Percentiles rank a stretch among this genome's conserved stretches.
phyloP scores from a whole-genome alignment of 495 filamentous ascomycete species.

The Aspergillus sparsus region DNA sequence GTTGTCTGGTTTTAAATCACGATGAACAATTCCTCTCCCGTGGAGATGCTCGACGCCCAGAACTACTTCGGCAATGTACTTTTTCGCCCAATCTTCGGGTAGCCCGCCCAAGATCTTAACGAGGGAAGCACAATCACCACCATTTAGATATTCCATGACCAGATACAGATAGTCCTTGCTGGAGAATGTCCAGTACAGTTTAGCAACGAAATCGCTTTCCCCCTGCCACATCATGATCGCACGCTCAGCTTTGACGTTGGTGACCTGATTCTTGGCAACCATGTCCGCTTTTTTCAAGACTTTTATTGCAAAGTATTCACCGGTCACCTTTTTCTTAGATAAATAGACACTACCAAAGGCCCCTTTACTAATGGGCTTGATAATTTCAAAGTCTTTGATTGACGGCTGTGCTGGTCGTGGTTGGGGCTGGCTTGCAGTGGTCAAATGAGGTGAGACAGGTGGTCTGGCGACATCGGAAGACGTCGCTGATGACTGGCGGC shows the following conservation, averaged over 20 bases:
- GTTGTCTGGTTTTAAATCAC: conserved; percentile 96
- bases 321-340: conserved; percentile 96
- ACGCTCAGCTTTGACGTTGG: conserved; percentile 96
- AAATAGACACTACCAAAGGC: conserved; percentile 98
- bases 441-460: conserved; percentile 78
- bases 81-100: conserved; percentile 95
- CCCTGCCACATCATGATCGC: conserved; percentile 99
- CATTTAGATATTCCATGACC: conserved; percentile 99
- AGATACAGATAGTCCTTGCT: conserved; percentile 99
- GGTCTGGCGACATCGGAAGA: conserved; percentile 69
- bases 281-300: conserved; percentile 98
- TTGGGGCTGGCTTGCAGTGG: conserved; percentile 67
- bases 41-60: conserved; percentile 95
- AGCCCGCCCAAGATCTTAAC: conserved; percentile 90
- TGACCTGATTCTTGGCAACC: conserved; percentile 99
- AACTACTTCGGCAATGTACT: conserved; percentile 94
- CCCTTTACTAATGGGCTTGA: conserved; percentile 98
- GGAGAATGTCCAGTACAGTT: conserved; percentile 98
- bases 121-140: conserved; percentile 93
- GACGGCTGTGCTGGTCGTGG: conserved; percentile 86
- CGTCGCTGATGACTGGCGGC: conserved; percentile 87
- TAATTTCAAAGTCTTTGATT: conserved; percentile 99
- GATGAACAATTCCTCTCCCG: conserved; percentile 89
- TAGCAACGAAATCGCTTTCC: conserved; percentile 98
- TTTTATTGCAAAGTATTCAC: conserved; percentile 98